A percentile compares a stretch with the other conserved stretches of the same genome.
These are phyloP conservation scores for Neospora caninum DNA, from an alignment of 169 alveolate species.

Conservation along the genomic window DNA sequence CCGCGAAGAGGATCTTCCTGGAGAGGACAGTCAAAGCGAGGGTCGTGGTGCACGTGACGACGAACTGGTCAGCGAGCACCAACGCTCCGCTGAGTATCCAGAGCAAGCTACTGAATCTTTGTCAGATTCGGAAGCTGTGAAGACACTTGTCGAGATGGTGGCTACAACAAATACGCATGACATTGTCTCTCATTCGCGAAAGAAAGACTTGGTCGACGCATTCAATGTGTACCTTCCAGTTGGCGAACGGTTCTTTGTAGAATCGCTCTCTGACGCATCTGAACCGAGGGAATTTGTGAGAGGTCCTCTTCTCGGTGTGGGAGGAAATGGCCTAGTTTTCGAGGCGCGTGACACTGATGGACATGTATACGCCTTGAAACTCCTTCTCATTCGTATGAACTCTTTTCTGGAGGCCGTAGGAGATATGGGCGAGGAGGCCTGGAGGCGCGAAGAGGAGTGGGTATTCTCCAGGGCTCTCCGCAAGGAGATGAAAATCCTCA, in stretches of 20 bases:
- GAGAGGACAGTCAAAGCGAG: background rate
- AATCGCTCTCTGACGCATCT: background rate
- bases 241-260: background rate
- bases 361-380: background rate
- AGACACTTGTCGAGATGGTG: background rate
- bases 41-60: background rate
- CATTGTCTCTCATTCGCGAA: background rate
- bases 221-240: background rate
- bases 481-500: background rate
- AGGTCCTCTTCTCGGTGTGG: constrained; percentile 12
- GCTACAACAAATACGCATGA: constrained; percentile 9
- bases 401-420: background rate
- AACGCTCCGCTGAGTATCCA: background rate
- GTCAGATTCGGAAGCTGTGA: constrained; percentile 6
- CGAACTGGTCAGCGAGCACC: background rate
- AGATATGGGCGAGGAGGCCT: background rate
- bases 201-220: background rate
- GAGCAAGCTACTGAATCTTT: background rate
- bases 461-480: constrained; percentile 12
- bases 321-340: constrained; percentile 15
- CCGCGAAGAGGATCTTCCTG: background rate
- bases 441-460: background rate
- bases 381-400: background rate
- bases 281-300: background rate
- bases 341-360: constrained; percentile 7